phyloP scores from a whole-genome alignment of 2,329 filamentous ascomycete species.

The Aureobasidium lini region DNA sequence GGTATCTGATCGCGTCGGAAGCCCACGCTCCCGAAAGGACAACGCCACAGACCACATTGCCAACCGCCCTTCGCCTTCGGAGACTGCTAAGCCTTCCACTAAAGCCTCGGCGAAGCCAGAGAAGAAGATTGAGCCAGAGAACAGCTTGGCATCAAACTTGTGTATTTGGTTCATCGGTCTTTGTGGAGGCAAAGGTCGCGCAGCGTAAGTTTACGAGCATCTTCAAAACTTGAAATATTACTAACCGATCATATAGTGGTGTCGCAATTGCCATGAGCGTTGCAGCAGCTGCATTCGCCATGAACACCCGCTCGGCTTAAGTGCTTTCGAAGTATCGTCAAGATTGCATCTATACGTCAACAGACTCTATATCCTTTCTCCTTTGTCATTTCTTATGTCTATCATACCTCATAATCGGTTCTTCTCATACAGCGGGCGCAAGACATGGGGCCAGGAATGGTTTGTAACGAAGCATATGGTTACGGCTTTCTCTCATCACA shows the following conservation, averaged over 20 bases:
- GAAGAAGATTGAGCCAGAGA: neutral
- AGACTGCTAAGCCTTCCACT: neutral
- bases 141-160: neutral
- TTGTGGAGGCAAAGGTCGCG: constrained; percentile 2
- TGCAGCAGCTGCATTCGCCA: constrained; percentile 8
- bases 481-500: neutral
- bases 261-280: constrained; percentile 10
- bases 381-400: constrained; percentile 3
- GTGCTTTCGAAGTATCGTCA: neutral
- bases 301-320: neutral
- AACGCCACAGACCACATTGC: constrained; percentile 8
- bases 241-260: constrained; percentile 3
- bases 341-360: neutral
- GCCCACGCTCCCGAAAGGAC: neutral
- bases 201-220: constrained; percentile 1
- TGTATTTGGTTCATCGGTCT: constrained; percentile 7
- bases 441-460: neutral
- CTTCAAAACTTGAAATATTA: neutral
- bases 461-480: constrained; percentile 5
- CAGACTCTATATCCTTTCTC: neutral
- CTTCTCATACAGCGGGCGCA: constrained; percentile 2
- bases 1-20: neutral
- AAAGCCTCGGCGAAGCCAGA: too few relatives aligned
- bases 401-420: neutral
- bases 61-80: neutral